phyloP scores from a whole-genome alignment of 2,329 filamentous ascomycete species.

The Colletotrichum gloeosporioides region DNA sequence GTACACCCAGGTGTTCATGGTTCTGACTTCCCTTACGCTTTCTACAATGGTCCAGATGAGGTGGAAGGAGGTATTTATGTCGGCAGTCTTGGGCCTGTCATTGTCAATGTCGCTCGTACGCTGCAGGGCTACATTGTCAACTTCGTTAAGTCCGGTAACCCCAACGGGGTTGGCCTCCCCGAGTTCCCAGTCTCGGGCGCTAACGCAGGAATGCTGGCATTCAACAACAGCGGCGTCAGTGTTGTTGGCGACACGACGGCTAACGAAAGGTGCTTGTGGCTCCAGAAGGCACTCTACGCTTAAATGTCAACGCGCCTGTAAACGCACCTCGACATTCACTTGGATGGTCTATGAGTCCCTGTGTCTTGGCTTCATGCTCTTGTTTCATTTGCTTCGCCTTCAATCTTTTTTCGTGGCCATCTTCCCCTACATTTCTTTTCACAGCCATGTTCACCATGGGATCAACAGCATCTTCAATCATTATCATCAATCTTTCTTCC shows the following conservation, averaged over 20 bases:
- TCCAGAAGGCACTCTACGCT: constrained; percentile 20
- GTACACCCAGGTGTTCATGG: constrained; percentile 56
- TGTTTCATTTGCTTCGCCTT: neutral
- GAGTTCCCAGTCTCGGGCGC: constrained; percentile 20
- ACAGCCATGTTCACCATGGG: neutral
- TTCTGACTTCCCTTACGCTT: constrained; percentile 55
- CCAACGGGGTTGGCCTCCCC: constrained; percentile 23
- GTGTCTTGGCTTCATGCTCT: neutral
- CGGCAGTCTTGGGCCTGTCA: constrained; percentile 22
- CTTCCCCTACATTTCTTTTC: neutral
- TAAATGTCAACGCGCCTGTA: neutral
- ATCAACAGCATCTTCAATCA: neutral
- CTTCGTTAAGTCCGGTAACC: constrained; percentile 33
- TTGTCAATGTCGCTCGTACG: constrained; percentile 28
- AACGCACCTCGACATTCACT: neutral
- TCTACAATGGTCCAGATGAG: constrained; percentile 41
- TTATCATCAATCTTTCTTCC: no score
- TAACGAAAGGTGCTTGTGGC: constrained; percentile 33
- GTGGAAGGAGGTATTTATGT: neutral
- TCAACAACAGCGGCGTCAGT: constrained; percentile 1
- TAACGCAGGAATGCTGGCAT: neutral
- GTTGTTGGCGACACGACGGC: constrained; percentile 12
- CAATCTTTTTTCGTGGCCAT: accelerated
- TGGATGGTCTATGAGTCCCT: neutral
- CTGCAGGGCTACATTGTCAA: constrained; percentile 37